Conservation (phyloP, 2,329 filamentous ascomycete genomes). For the Aspergillus sp. region DNA sequence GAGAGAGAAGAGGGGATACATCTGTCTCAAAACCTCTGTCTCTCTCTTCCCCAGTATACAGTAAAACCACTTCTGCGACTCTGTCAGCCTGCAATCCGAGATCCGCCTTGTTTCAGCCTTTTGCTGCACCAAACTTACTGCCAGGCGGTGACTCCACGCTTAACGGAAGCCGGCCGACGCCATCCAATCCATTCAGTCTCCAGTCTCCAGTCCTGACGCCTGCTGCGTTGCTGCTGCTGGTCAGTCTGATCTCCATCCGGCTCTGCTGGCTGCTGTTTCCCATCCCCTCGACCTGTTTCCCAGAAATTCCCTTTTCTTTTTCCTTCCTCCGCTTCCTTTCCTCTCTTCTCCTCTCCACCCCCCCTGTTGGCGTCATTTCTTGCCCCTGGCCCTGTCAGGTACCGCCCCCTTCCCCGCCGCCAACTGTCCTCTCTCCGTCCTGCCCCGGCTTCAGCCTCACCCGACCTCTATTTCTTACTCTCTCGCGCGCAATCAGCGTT, state of each 20-base stretch:
- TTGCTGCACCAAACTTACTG: background rate
- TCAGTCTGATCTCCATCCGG: conserved; percentile 3
- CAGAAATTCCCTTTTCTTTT: background rate
- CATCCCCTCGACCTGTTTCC: conserved; percentile 3
- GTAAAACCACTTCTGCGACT: too few relatives aligned
- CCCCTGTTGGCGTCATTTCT: background rate
- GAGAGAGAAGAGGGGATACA: background rate
- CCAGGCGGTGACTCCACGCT: conserved; percentile 2
- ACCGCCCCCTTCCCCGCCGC: conserved; percentile 25
- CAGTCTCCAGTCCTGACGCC: background rate
- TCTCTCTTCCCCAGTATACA: background rate
- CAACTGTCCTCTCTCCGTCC: conserved; percentile 24
- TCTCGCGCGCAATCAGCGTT: too few relatives aligned
- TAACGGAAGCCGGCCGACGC: background rate
- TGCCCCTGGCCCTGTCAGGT: conserved; percentile 14
- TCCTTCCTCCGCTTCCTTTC: background rate
- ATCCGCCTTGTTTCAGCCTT: background rate
- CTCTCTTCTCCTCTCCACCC: background rate
- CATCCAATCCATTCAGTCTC: background rate
- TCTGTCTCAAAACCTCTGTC: background rate
- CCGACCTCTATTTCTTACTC: background rate
- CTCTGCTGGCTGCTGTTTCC: background rate
- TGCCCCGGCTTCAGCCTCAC: conserved; percentile 2
- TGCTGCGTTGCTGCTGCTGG: conserved; percentile 13
- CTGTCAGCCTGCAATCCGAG: background rate